Base-by-base conservation (phyloP, 768 basidiomycete genomes). In the Exidia glandulosa region DNA sequence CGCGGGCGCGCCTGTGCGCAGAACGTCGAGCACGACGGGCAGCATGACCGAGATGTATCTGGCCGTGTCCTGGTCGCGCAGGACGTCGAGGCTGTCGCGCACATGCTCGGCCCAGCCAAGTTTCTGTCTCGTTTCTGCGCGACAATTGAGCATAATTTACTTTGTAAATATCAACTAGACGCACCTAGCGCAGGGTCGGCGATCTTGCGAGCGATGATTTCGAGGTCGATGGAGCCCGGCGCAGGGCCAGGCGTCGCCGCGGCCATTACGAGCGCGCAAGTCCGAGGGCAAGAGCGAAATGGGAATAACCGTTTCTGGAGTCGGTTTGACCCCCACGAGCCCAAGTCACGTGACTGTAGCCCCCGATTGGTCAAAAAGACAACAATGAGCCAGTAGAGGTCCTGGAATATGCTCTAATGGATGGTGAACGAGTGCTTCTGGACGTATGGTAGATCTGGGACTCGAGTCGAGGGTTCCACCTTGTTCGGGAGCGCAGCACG, bases 71-170 rank as follows among this genome's bases (percentile, higher is more conserved):
- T 81, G 75, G 62, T 92, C 90, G 59, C 87, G 79, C 41, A 88
- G 81, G 16, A 84, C 84, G 66, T 93, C 90, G 64, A 93, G 77
- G 75, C 85, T 81, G 69, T 92, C 89, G 60, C 88, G 80, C 61
- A 93, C 82, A 69, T 92, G 90, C 60, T 77, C 80, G 61, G 87
- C 87, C n/a, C 84, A 80, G 2, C 74, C 74, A 70, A 82, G 80
- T 71, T 88, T 89, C 2, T 81, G 81, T 61, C 82, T 81, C 64
- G 88, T 78, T 72, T 89, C 88, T 90, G 64, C 32, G 31, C 34
- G 32, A 23, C n/a, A 23, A 16, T 54, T 23, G 23, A 45, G 32
- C 19, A 23, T 29, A 25, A 13, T 29, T 10, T 27, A 34, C 4
- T 29, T 50, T 19, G 29, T 41, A 59, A 27, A 23, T 9, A 30